phyloP scores from a whole-genome alignment of 1,284 basidiomycete species.

The Takashimella tepidaria region DNA sequence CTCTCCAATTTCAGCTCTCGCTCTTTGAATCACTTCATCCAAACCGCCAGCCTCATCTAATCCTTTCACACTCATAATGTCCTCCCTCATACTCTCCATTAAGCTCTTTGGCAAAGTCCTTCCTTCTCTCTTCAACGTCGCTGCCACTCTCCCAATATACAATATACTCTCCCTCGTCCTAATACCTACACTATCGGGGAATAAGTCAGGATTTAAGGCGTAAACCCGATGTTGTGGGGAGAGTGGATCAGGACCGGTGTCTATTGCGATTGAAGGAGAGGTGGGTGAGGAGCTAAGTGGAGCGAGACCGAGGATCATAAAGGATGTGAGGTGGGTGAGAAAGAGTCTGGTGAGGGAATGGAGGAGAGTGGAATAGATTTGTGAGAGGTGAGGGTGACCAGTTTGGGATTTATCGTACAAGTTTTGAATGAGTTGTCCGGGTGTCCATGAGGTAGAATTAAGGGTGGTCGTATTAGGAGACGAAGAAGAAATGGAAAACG shows the following conservation, averaged over 20 bases:
- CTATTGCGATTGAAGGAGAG: conserved; percentile 56
- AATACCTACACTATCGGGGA: conserved; percentile 66
- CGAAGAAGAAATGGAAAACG: too few species aligned
- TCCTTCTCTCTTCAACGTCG: conserved; percentile 71
- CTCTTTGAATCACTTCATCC: conserved; percentile 57
- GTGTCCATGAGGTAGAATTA: conserved; percentile 52
- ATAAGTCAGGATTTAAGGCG: conserved; percentile 56
- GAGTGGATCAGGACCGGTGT: conserved; percentile 51
- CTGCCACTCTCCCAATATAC: conserved; percentile 80
- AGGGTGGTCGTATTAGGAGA: conserved; percentile 16
- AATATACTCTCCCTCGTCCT: conserved; percentile 72
- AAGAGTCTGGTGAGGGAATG: conserved; percentile 71
- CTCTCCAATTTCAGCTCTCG: conserved; percentile 38
- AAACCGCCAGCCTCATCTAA: conserved; percentile 72
- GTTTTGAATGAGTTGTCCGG: conserved; percentile 71
- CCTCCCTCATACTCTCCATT: conserved; percentile 58
- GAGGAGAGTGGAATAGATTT: conserved; percentile 62
- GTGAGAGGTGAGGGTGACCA: conserved; percentile 66
- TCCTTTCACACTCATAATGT: conserved; percentile 58
- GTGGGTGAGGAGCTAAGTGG: conserved; percentile 51
- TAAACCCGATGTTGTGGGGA: conserved; percentile 38
- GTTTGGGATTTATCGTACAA: conserved; percentile 63
- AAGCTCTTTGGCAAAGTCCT: conserved; percentile 64
- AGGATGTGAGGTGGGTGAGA: conserved; percentile 68
- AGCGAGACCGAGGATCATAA: conserved; percentile 67